A percentile compares a stretch with the other conserved stretches of the same genome.
Evolutionary conservation across 2,329 filamentous ascomycete species (phyloP).

Genomic region (Penicillium sp.): DNA sequence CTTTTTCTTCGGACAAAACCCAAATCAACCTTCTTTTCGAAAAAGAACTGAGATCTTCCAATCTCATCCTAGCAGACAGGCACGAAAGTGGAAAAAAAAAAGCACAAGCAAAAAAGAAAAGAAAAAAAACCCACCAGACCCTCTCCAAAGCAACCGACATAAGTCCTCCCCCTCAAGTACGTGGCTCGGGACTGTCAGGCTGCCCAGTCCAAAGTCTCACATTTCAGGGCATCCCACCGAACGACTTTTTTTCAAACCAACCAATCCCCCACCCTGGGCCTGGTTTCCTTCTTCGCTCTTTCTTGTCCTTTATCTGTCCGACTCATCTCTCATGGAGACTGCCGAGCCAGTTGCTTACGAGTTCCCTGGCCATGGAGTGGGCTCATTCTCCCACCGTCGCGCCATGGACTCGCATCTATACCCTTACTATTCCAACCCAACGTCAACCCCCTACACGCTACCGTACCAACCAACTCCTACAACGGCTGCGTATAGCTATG

Average conservation of each 20-base stretch:
- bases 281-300: background rate
- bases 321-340: constrained; percentile 41
- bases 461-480: constrained; percentile 40
- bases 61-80: background rate
- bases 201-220: constrained; percentile 1
- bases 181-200: background rate
- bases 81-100: background rate
- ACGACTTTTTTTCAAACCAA: background rate
- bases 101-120: background rate
- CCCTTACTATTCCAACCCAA: constrained; percentile 43
- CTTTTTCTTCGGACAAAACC: constrained; percentile 2
- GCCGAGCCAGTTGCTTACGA: constrained; percentile 47
- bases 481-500: constrained; percentile 36
- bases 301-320: background rate
- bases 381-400: constrained; percentile 42
- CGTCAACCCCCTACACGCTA: constrained; percentile 41
- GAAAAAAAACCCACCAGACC: no score
- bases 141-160: background rate
- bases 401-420: constrained; percentile 44
- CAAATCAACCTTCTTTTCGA: background rate
- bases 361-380: constrained; percentile 43
- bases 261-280: background rate
- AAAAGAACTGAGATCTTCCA: background rate
- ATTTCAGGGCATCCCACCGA: background rate
- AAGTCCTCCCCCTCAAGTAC: background rate